Evolutionary conservation across 2,329 filamentous ascomycete genomes (phyloP).

Genomic region (Pseudogymnoascus sp.): DNA sequence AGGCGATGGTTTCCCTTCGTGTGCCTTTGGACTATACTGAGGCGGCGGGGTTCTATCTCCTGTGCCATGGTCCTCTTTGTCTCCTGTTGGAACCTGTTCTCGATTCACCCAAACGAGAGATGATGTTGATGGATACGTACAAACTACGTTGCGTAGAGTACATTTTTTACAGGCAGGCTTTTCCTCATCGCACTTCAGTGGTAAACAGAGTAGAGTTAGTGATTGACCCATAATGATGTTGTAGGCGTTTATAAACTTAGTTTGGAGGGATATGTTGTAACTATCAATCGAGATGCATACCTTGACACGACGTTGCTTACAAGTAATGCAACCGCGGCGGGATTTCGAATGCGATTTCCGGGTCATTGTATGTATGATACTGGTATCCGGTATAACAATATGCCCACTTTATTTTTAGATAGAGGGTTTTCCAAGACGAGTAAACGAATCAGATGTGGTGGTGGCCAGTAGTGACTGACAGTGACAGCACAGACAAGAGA

Average conservation of each 20-base stretch:
- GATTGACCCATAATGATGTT: not conserved
- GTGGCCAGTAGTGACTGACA: not conserved
- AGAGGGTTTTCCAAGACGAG: not conserved
- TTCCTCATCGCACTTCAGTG: constrained; percentile 21
- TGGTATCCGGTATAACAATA: not conserved
- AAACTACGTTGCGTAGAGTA: constrained; percentile 18
- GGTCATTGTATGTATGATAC: not conserved
- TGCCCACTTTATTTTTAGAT: not conserved
- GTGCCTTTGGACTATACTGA: not conserved
- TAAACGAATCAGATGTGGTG: not conserved
- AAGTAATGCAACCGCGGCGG: constrained; percentile 26
- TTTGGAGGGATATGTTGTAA: not conserved
- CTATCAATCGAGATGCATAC: constrained; percentile 17
- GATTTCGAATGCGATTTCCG: constrained; percentile 29
- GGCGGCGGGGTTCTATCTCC: not conserved
- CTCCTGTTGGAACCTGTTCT: constrained; percentile 10
- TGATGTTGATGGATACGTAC: constrained; percentile 15
- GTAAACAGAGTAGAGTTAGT: constrained; percentile 2
- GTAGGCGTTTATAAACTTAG: not conserved
- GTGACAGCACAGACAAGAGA: not conserved
- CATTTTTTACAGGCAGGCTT: constrained; percentile 22
- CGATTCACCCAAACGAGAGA: not conserved
- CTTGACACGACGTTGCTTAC: constrained; percentile 30
- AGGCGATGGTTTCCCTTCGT: not conserved
- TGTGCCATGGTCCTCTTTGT: not conserved